Conservation (phyloP, 225 moss, liverwort and hornwort species). For the Pseudoscleropodium purum region DNA sequence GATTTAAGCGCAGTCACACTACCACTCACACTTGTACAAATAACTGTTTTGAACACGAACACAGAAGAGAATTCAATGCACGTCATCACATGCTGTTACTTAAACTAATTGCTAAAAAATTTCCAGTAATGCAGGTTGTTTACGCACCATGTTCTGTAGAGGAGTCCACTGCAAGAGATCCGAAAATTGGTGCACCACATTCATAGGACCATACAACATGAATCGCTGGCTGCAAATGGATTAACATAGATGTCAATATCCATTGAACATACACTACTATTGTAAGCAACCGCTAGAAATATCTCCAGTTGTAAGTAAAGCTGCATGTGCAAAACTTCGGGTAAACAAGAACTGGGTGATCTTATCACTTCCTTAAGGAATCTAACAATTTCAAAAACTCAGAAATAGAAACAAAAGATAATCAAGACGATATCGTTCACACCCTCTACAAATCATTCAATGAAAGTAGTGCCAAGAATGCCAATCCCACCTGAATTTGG, state of each 20-base stretch:
- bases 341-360: neutral
- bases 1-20: conserved; percentile 13
- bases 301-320: neutral
- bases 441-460: neutral
- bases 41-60: conserved; percentile 10
- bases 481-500: conserved; percentile 3
- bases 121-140: neutral
- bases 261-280: neutral
- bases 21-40: conserved; percentile 27
- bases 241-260: neutral
- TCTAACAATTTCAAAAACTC: neutral
- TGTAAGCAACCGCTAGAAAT: neutral
- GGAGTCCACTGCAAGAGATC: conserved; percentile 30
- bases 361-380: neutral
- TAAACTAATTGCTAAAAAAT: neutral
- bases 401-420: neutral
- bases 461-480: neutral
- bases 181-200: conserved; percentile 29
- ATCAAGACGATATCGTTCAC: neutral
- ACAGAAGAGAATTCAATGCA: neutral
- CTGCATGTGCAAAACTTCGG: neutral
- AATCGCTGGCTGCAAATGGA: conserved; percentile 12
- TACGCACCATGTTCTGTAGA: conserved; percentile 14
- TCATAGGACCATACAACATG: conserved; percentile 23
- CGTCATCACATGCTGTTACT: neutral